Base-by-base conservation (phyloP, 192 early-diverging fungal genomes). In the Entomortierella lignicola region DNA sequence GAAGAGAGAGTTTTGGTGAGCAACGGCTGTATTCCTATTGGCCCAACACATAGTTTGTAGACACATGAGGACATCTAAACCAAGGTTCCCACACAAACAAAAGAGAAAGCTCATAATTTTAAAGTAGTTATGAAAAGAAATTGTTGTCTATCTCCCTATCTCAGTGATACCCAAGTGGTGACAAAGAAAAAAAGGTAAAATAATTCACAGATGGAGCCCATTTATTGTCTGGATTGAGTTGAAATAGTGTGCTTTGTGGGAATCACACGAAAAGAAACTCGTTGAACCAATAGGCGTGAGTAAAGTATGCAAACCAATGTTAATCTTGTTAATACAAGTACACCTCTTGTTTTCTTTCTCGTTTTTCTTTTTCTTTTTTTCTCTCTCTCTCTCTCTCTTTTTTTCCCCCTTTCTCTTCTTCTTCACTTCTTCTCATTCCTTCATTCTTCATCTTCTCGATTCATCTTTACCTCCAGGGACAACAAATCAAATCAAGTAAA, bases 1-100 rank as follows among this genome's bases (percentile, higher is more conserved):
- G n/a, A n/a, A n/a, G n/a, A n/a, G n/a, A n/a, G n/a, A n/a, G n/a
- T n/a, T 15, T 47, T 47, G 5, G 52, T 8, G 52, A 29, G 23
- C 29, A 67, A 34, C 41, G 66, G 66, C 43, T 57, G 67, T 23
- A 41, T 69, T 69, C 67, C 67, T 60, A 69, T 69, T 69, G 67
- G 67, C 44, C 58, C 57, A 54, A 25, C 26, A 26, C 67, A 54
- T 23, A 7, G 23, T 29, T 18, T 41, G 30, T 50, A 39, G 34
- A 52, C 58, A 60, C 67, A 66, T 51, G 51, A 18, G 21, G 29
- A 10, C 51, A 50, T 48, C n/a, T n/a, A n/a, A n/a, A 15, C 43
- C 50, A 61, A 21, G 52, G 8, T 54, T 29, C 58, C 18, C 58
- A 44, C 58, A 60, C n/a, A n/a, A n/a, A n/a, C n/a, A n/a, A n/a